These are phyloP conservation scores for Zygnema circumcarinatum DNA, from an alignment of 139 green algal genomes.

Conservation along the genomic window DNA sequence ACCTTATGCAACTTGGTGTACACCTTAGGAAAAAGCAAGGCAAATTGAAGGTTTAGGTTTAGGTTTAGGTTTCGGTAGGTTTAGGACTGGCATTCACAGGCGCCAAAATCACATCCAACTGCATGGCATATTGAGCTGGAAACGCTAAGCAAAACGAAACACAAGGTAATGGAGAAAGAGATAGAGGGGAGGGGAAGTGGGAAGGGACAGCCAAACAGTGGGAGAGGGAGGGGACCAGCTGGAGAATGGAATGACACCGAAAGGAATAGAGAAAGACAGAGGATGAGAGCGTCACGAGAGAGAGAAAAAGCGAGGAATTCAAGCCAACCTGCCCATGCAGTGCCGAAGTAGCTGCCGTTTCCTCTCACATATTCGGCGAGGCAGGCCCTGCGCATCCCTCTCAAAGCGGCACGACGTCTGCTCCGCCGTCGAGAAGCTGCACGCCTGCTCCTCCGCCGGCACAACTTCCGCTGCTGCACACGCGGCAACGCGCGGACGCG, in stretches of 20 bases:
- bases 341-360: not conserved
- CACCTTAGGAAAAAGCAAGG: no score
- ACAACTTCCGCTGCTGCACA: not conserved
- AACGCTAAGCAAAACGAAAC: not conserved
- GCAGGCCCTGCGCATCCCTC: not conserved
- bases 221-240: not conserved
- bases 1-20: no score
- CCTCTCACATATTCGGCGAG: not conserved
- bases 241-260: not conserved
- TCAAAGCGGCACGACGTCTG: not conserved
- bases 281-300: no score
- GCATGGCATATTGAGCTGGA: no score
- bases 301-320: not conserved
- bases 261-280: constrained; percentile 15
- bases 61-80: no score
- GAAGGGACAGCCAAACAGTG: not conserved
- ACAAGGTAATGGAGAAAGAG: not conserved
- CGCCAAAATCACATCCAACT: no score
- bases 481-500: not conserved
- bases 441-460: not conserved
- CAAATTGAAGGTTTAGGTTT: no score
- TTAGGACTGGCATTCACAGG: no score
- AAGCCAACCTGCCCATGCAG: not conserved
- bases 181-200: not conserved
- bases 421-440: no score